phyloP scores from a whole-genome alignment of 2,329 filamentous ascomycete species.

The Cercospora sp. region DNA sequence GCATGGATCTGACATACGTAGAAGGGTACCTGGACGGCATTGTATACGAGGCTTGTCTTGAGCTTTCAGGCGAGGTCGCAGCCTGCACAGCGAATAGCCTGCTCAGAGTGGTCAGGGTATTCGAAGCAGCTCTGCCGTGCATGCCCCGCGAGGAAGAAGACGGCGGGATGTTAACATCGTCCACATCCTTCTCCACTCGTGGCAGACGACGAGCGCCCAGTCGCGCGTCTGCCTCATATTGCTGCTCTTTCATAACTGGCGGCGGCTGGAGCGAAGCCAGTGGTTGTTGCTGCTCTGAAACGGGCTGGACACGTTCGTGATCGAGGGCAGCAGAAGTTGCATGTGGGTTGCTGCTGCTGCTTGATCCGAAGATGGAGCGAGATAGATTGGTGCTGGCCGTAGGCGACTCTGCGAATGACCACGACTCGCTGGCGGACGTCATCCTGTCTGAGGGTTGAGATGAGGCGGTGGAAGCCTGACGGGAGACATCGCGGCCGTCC shows the following conservation, averaged over 20 bases:
- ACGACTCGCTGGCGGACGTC: constrained; percentile 17
- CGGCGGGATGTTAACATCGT: constrained; percentile 49
- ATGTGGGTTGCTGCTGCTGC: constrained; percentile 12
- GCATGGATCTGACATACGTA: constrained; percentile 26
- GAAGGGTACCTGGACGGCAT: constrained; percentile 25
- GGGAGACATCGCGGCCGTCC: background rate
- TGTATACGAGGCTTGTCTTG: constrained; percentile 47
- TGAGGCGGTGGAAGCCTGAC: background rate
- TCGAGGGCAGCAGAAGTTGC: constrained; percentile 7
- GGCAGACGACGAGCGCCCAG: constrained; percentile 37
- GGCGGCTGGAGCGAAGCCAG: constrained; percentile 17
- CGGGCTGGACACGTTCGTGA: constrained; percentile 12
- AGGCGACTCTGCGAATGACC: constrained; percentile 21
- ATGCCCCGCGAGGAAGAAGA: constrained; percentile 32
- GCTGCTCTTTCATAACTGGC: constrained; percentile 20
- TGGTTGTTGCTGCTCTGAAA: constrained; percentile 9
- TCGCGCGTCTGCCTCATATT: constrained; percentile 18
- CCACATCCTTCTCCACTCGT: constrained; percentile 50
- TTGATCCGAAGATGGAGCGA: constrained; percentile 25
- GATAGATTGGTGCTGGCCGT: constrained; percentile 20
- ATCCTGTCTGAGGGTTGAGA: background rate
- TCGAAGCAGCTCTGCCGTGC: constrained; percentile 40
- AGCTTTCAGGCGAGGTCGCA: constrained; percentile 40
- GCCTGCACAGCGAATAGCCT: constrained; percentile 48
- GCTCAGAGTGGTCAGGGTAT: constrained; percentile 48